Base-by-base conservation (phyloP, 2,329 filamentous ascomycete genomes). In the Phialemoniopsis sp. region DNA sequence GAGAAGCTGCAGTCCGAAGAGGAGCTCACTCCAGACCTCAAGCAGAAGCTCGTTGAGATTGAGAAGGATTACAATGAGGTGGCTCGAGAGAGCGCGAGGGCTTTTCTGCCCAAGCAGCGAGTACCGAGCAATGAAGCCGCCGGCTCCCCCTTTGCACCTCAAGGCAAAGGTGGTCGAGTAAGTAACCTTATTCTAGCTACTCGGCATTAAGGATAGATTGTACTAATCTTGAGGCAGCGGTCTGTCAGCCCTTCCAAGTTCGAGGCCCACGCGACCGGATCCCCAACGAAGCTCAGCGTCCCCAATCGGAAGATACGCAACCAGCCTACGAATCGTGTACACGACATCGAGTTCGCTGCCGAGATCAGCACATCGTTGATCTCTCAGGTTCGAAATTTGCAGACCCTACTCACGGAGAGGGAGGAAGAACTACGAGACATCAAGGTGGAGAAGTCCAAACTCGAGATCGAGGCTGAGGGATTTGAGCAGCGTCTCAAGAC, bases 281-380 rank as follows among this genome's bases (percentile, higher is more conserved):
- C 91, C 17, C 91, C 91, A 3, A 89, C 87, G 32, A 98, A 97
- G 66, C 73, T 95, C 46, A 86, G 76, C 52, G 87, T 93, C 8
- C 89, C 89, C 2, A 91, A 87, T 50, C 80, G 91, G 50, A 93
- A 90, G 59, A 78, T 93, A 57, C 80, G 93, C 40, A 97, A 97
- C 52, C 91, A 96, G 57, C 87, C 88, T 3, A 79, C 85, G 9
- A 93, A 83, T 57, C 82, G 90, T 37, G 84, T 95, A 12, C 89
- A 97, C 58, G 93, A 98, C 56, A 95, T 98, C 56, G 89, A 96
- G 53, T 95, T 98, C 56, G 93, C 91, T n/a, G 90, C 93, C 37
- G 91, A 98, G 58, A 96, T 98, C 54, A 96, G 89, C 56, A 95
- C 89, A 6, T 95, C 89, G 3, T 73, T 98, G 37, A 83, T 98